Evolutionary conservation across 2,329 filamentous ascomycete species (phyloP).

Genomic region (Niveomyces coronatus): DNA sequence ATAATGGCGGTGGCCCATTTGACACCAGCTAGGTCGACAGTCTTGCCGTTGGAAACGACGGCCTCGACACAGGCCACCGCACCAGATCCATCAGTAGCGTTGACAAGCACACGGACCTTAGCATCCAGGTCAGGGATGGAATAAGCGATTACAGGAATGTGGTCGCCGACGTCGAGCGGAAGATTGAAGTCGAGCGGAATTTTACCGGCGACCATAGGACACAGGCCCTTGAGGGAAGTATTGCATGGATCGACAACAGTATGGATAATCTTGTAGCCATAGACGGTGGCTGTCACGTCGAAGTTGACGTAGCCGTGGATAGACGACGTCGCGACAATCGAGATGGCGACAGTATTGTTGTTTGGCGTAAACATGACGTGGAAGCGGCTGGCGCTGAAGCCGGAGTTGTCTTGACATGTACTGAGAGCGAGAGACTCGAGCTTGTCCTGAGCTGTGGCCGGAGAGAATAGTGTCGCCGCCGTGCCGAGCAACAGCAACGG

Average conservation of each 20-base stretch:
- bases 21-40: constrained; percentile 78
- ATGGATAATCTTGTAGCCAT: constrained; percentile 65
- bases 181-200: constrained; percentile 65
- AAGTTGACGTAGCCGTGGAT: constrained; percentile 76
- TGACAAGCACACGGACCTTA: constrained; percentile 72
- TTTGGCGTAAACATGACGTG: constrained; percentile 69
- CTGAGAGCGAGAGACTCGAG: constrained; percentile 78
- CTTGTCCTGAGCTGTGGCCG: constrained; percentile 50
- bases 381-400: constrained; percentile 82
- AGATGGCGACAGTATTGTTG: constrained; percentile 62
- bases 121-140: constrained; percentile 87
- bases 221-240: constrained; percentile 61
- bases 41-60: constrained; percentile 80
- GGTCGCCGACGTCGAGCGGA: constrained; percentile 45
- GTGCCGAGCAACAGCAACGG: constrained; percentile 36
- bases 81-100: constrained; percentile 48
- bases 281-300: constrained; percentile 66
- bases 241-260: constrained; percentile 67
- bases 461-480: constrained; percentile 32
- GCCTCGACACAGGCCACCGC: constrained; percentile 82
- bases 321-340: constrained; percentile 71
- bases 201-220: constrained; percentile 81
- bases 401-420: constrained; percentile 72
- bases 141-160: constrained; percentile 78
- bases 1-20: constrained; percentile 87